Evolutionary conservation across 305 asterid genomes (phyloP).

Genomic region (Fraxinus nigra): DNA sequence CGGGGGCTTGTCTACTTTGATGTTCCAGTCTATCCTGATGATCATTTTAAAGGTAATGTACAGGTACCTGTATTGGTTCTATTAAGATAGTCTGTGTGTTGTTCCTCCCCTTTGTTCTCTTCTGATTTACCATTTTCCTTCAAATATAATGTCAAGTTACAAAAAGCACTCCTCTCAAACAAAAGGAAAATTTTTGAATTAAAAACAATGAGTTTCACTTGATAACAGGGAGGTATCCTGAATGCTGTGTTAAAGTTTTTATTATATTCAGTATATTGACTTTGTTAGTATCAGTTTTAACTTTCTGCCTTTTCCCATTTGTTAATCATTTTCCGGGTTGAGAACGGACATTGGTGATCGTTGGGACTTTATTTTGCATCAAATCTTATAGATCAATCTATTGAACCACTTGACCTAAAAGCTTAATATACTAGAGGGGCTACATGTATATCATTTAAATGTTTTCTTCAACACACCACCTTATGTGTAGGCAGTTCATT

Average conservation of each 20-base stretch:
- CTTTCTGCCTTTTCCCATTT: not conserved
- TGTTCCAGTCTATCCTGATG: constrained; percentile 93
- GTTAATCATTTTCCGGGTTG: not conserved
- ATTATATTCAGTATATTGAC: not conserved
- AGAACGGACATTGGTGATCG: not conserved
- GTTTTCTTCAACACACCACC: not conserved
- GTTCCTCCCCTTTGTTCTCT: not conserved
- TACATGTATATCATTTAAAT: not conserved
- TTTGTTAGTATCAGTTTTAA: not conserved
- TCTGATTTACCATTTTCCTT: not conserved
- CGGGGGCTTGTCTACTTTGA: constrained; percentile 96
- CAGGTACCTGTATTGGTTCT: not conserved
- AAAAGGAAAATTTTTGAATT: not conserved
- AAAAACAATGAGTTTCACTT: not conserved
- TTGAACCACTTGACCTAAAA: not conserved
- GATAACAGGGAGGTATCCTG: not conserved
- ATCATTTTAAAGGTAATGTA: constrained; percentile 85
- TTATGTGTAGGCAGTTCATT: not conserved
- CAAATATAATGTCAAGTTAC: not conserved
- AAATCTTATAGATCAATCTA: not conserved
- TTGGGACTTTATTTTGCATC: not conserved
- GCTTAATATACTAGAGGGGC: not conserved
- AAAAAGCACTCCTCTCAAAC: not conserved
- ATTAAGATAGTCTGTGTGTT: not conserved
- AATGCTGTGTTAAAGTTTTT: not conserved